phyloP scores from a whole-genome alignment of 192 early-diverging fungal species.

The Gonapodya prolifera region DNA sequence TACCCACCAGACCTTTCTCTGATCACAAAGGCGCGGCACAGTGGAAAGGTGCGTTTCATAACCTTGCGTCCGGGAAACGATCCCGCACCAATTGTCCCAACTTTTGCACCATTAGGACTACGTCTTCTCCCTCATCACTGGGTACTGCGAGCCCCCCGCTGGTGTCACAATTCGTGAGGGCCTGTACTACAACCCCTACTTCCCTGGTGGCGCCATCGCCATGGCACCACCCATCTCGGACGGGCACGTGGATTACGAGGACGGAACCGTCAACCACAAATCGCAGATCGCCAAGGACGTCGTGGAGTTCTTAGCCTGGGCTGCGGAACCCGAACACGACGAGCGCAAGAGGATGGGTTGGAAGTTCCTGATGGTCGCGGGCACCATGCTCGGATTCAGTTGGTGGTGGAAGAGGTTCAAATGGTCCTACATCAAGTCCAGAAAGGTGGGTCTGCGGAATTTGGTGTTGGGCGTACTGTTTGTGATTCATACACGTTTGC shows the following conservation, averaged over 20 bases:
- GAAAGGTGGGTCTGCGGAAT: constrained; percentile 52
- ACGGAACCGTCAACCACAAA: constrained; percentile 88
- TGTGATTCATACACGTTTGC: not conserved
- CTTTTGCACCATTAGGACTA: constrained; percentile 52
- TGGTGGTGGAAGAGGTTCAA: constrained; percentile 90
- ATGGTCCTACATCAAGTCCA: constrained; percentile 79
- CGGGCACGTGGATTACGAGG: constrained; percentile 89
- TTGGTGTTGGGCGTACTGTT: not conserved
- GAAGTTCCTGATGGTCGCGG: constrained; percentile 68
- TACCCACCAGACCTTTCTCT: constrained; percentile 89
- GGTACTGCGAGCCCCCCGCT: constrained; percentile 87
- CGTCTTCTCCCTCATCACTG: constrained; percentile 86
- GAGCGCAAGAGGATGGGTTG: constrained; percentile 92
- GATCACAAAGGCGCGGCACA: constrained; percentile 88
- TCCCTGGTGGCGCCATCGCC: constrained; percentile 93
- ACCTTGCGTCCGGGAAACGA: not conserved
- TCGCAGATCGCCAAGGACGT: constrained; percentile 98
- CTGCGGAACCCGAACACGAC: constrained; percentile 93
- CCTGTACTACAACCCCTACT: constrained; percentile 98
- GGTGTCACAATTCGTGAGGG: constrained; percentile 88
- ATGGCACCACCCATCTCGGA: constrained; percentile 94
- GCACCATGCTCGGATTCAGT: constrained; percentile 57
- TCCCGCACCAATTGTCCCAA: constrained; percentile 4
- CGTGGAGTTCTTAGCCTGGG: constrained; percentile 83
- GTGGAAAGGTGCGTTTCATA: constrained; percentile 53